Conservation (phyloP, 108 stramenopile genomes). For the Skeletonema menzelii region DNA sequence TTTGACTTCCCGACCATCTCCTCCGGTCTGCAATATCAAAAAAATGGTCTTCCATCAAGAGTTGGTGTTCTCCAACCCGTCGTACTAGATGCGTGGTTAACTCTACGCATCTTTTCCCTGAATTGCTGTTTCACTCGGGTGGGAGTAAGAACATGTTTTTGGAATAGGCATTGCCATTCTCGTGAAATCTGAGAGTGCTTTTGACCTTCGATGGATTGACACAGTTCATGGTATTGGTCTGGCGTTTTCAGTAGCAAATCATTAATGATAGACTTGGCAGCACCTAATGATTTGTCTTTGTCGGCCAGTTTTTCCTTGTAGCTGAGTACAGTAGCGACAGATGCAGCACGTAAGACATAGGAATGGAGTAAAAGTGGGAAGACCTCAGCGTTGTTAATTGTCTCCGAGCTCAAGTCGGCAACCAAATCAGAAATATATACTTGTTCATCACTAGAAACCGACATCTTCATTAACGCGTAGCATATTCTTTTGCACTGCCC, state of each 20-base stretch:
- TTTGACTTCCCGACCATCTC: background rate
- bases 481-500: background rate
- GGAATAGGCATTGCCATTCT: background rate
- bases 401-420: background rate
- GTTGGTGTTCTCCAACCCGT: background rate
- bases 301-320: background rate
- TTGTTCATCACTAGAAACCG: background rate
- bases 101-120: background rate
- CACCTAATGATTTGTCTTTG: background rate
- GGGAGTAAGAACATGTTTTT: background rate
- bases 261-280: background rate
- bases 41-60: too few relatives aligned
- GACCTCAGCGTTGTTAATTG: background rate
- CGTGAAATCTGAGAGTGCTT: background rate
- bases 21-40: background rate
- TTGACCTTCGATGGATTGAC: background rate
- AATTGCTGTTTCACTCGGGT: background rate
- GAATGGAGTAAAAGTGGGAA: background rate
- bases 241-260: background rate
- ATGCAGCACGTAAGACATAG: background rate
- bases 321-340: background rate
- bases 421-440: background rate
- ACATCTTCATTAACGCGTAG: background rate
- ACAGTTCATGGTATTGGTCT: background rate
- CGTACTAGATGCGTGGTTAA: background rate